Conservation (phyloP, 2,329 filamentous ascomycete species). For the Chaetomium olivaceum region DNA sequence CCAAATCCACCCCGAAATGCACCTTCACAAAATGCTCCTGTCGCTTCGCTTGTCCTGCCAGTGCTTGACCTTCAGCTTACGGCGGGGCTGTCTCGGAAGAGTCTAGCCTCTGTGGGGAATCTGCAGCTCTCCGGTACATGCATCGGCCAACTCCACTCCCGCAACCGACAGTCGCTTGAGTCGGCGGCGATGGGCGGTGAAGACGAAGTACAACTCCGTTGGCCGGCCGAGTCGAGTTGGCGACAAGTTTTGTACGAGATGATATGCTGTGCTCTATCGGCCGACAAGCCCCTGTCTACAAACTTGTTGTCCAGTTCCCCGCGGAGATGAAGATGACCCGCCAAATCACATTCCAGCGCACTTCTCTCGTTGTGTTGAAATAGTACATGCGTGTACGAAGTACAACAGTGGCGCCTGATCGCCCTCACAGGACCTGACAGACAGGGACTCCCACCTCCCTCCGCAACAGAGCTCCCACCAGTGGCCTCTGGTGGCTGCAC, state of each 20-base stretch:
- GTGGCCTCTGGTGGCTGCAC: not conserved
- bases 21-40: not conserved
- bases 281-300: not conserved
- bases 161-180: not conserved
- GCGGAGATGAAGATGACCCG: not conserved
- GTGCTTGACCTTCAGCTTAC: not conserved
- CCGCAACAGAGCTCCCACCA: not conserved
- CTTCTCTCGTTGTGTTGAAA: not conserved
- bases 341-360: not conserved
- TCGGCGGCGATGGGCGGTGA: constrained; percentile 8
- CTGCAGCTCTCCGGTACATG: not conserved
- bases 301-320: not conserved
- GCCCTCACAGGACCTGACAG: not conserved
- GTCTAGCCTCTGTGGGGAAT: not conserved
- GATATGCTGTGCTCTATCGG: not conserved
- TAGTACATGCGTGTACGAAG: not conserved
- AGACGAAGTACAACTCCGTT: not conserved
- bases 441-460: not conserved
- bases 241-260: not conserved
- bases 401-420: not conserved
- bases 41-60: not conserved
- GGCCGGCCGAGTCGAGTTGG: not conserved
- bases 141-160: not conserved
- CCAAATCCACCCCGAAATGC: not conserved
- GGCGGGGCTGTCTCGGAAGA: not conserved